Evolutionary conservation across 805 yeast species (phyloP).

Genomic region (Torulaspora gathmanii): DNA sequence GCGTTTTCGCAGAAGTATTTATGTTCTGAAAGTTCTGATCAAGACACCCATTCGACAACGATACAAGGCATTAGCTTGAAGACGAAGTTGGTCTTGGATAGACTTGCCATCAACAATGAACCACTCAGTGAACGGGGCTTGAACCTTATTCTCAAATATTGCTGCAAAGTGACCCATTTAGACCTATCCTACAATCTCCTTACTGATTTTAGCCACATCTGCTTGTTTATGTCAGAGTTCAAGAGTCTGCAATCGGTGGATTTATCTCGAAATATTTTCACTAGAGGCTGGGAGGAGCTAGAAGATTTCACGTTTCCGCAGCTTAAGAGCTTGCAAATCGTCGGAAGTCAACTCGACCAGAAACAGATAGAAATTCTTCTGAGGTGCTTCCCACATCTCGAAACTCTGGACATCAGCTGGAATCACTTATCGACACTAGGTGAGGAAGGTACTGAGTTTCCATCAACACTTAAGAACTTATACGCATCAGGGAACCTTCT

Average conservation of each 20-base stretch:
- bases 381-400: conserved; percentile 38
- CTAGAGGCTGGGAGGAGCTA: background rate
- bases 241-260: conserved; percentile 41
- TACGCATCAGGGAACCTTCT: conserved; percentile 23
- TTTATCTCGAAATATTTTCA: conserved; percentile 47
- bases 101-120: conserved; percentile 35
- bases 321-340: conserved; percentile 23
- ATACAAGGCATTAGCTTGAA: background rate
- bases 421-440: conserved; percentile 18
- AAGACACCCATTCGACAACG: conserved; percentile 38
- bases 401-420: conserved; percentile 27
- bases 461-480: conserved; percentile 15
- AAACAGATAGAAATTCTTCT: conserved; percentile 11
- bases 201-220: conserved; percentile 38
- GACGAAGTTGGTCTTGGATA: conserved; percentile 45
- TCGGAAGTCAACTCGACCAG: conserved; percentile 20
- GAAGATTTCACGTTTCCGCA: conserved; percentile 2
- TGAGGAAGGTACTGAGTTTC: conserved; percentile 4
- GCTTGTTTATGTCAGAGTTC: conserved; percentile 37
- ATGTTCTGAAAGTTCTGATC: conserved; percentile 35
- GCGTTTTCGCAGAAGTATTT: conserved; percentile 53
- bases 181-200: conserved; percentile 62
- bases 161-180: conserved; percentile 36
- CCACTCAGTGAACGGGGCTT: background rate
- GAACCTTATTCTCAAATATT: background rate